Evolutionary conservation across 139 green algal species (phyloP), one percentile per base, ranked within the genome.

Genomic region (Yamagishiella unicocca): DNA sequence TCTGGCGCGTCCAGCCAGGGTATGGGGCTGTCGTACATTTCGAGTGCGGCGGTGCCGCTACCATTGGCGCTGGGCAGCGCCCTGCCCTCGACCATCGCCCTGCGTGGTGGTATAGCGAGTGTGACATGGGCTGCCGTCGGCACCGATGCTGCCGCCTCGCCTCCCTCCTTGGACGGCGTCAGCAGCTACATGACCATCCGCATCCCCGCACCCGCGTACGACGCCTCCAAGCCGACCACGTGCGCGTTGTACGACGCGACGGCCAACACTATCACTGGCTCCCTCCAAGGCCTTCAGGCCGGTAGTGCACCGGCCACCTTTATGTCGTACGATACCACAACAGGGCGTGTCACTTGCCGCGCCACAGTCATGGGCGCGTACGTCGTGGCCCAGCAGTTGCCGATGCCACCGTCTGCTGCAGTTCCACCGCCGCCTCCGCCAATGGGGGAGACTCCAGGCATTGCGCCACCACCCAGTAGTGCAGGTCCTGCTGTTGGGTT

Each of bases 331-430:
- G 70, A 78, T 33, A 35, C 2, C 24, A 31, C 33, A n/a, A 68
- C 54, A 8, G 76, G 53, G 25, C 37, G 6, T 22, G 76, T 71
- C 14, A 72, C 54, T 22, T 83, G 76, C 76, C 55, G 54, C 24
- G 35, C n/a, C 0, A 21, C 37, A 21, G 37, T 38, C 54, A 9
- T 37, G 0, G 76, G 76, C 0, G 38, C 5, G 21, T 72, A 42
- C 76, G 14, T 83, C 8, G 54, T 83, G 2, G 76, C 54, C 1
- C 76, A 83, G 54, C 54, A n/a, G n/a, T n/a, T 54, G 25, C 40
- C 70, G 12, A 25, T 14, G 5, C 31, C 8, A 6, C 31, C n/a
- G n/a, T n/a, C n/a, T n/a, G n/a, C n/a, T n/a, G n/a, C n/a, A n/a
- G n/a, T n/a, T n/a, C n/a, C n/a, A n/a, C n/a, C n/a, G n/a, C n/a